These are phyloP conservation scores for Tricholoma terreum DNA, from an alignment of 768 basidiomycete species.

Conservation along the genomic window DNA sequence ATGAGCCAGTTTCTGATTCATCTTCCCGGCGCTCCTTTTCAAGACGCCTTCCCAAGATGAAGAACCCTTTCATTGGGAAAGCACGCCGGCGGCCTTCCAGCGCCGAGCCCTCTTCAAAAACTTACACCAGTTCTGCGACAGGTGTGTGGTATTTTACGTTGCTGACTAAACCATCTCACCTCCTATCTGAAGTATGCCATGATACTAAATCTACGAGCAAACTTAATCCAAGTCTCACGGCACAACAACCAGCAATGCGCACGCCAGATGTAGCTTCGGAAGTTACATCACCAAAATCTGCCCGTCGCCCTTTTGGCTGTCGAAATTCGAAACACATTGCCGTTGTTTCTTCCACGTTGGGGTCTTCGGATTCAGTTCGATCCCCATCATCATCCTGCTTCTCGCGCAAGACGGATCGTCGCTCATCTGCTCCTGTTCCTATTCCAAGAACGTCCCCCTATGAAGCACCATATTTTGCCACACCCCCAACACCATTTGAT, in stretches of 20 bases:
- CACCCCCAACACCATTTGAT: conserved; percentile 31
- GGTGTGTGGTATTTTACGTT: not conserved
- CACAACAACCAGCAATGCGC: conserved; percentile 9
- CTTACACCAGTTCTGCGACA: not conserved
- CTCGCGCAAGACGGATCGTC: conserved; percentile 28
- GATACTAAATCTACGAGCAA: conserved; percentile 4
- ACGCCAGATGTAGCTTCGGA: conserved; percentile 3
- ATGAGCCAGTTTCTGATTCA: conserved; percentile 17
- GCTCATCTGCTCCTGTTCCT: conserved; percentile 28
- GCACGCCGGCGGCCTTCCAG: conserved; percentile 1
- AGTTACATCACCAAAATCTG: not conserved
- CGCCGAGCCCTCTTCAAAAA: conserved; percentile 1
- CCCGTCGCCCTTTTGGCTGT: conserved; percentile 21
- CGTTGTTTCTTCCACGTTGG: conserved; percentile 6
- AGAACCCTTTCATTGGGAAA: conserved; percentile 13
- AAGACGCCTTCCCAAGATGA: conserved; percentile 13
- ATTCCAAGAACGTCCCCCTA: conserved; percentile 39
- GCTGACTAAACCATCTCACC: not conserved
- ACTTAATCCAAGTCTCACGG: conserved; percentile 2
- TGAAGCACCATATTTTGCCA: conserved; percentile 44
- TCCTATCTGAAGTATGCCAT: not conserved
- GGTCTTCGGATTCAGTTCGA: conserved; percentile 11
- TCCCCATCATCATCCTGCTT: conserved; percentile 20
- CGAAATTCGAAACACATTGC: conserved; percentile 14
- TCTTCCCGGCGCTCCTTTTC: conserved; percentile 19